These are phyloP conservation scores for Ochromonas danica DNA, from an alignment of 108 stramenopile species.

Conservation along the genomic window DNA sequence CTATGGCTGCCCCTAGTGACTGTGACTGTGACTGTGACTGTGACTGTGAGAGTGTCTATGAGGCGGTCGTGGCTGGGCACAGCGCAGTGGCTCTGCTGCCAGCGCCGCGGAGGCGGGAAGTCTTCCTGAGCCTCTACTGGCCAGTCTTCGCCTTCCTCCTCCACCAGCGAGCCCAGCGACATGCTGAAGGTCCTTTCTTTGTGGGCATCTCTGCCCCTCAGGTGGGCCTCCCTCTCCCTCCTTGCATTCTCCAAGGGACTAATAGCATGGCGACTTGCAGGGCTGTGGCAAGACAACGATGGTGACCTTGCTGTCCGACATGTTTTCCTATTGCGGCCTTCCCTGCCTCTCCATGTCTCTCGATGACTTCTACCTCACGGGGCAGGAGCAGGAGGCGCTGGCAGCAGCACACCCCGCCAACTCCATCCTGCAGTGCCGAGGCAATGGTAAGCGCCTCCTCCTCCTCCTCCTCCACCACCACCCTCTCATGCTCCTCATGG, in stretches of 20 bases:
- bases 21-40: too few species aligned
- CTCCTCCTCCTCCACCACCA: background rate
- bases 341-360: slow-evolving; percentile 40
- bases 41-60: too few species aligned
- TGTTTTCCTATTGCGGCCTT: slow-evolving; percentile 37
- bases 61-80: too few species aligned
- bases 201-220: slow-evolving; percentile 25
- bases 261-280: too few species aligned
- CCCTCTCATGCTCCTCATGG: background rate
- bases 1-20: too few species aligned
- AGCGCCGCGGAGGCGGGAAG: too few species aligned
- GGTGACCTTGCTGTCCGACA: slow-evolving; percentile 8
- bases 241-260: too few species aligned
- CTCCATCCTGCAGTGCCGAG: slow-evolving; percentile 44
- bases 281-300: slow-evolving; percentile 56
- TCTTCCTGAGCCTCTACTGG: background rate
- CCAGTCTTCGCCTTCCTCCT: background rate
- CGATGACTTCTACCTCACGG: slow-evolving; percentile 56
- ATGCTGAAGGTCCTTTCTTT: slow-evolving; percentile 1
- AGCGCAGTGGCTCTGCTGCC: too few species aligned
- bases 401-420: slow-evolving; percentile 40
- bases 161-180: background rate
- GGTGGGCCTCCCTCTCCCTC: too few species aligned
- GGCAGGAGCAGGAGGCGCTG: slow-evolving; percentile 47
- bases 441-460: slow-evolving; percentile 38